Conservation (phyloP, 306 rosid genomes). For the Chamaecrista fasciculata region DNA sequence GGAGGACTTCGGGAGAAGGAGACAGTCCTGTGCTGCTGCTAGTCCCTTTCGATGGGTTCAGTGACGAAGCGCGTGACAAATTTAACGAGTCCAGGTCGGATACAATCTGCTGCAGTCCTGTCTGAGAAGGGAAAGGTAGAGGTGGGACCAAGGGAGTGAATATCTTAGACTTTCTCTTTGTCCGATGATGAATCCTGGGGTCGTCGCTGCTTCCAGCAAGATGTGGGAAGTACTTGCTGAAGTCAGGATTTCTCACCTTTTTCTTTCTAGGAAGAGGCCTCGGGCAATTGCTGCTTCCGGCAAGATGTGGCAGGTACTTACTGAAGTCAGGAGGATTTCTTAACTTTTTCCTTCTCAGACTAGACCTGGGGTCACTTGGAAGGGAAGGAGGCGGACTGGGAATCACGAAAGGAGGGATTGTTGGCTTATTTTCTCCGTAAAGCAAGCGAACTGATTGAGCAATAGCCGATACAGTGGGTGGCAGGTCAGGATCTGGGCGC, state of each 20-base stretch:
- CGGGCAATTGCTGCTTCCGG: constrained; percentile 49
- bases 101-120: constrained; percentile 50
- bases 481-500: constrained; percentile 72
- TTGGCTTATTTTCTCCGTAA: constrained; percentile 76
- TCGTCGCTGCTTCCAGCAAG: constrained; percentile 52
- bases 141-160: constrained; percentile 54
- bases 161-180: too few species aligned
- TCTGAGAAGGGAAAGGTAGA: constrained; percentile 53
- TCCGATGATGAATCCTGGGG: too few species aligned
- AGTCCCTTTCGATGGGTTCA: constrained; percentile 42
- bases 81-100: constrained; percentile 54
- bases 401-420: constrained; percentile 89
- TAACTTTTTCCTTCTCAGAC: constrained; percentile 64
- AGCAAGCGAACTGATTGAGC: constrained; percentile 88
- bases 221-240: not conserved
- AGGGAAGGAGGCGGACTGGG: constrained; percentile 86
- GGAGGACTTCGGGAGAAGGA: constrained; percentile 93
- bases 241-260: not conserved
- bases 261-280: not conserved
- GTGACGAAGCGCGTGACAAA: constrained; percentile 40
- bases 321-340: constrained; percentile 35
- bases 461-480: constrained; percentile 88
- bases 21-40: constrained; percentile 56
- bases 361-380: constrained; percentile 88
- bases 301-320: constrained; percentile 42